Evolutionary conservation across 2,329 filamentous ascomycete genomes (phyloP), one percentile per base, ranked within the genome.

Genomic region (Ambrosiella cleistominuta): DNA sequence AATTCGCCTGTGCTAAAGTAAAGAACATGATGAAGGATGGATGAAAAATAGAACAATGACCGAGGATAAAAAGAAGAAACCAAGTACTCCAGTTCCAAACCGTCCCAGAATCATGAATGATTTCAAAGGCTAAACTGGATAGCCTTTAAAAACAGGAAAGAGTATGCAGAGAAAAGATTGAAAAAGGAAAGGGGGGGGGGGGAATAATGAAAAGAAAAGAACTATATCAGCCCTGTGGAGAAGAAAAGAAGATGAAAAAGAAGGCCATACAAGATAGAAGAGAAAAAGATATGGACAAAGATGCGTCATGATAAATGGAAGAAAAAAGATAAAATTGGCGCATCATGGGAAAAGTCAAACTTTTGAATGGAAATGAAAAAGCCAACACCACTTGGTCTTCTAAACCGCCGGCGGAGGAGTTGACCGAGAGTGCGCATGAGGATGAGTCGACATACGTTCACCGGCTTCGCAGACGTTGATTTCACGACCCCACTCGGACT

Each of bases 401-500:
- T 27, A 27, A 3, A 27, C 27, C 27, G 27, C 27, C 3, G 27
- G 27, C 27, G 27, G 27, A 27, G n/a, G n/a, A 17, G 1, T 13
- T 47, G 44, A 15, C 44, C 44, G 44, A 17, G 44, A 17, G 8
- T 17, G 7, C n/a, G 44, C 2, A 63, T 71, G 27, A 27, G 27
- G 27, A 27, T 2, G 27, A 27, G 27, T 27, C 2, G 27, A 27
- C 78, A 96, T 93, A 93, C 76, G 97, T 72, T 97, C 88, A 64
- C 91, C 93, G 61, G 93, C 91, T 71, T 90, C 93, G 75, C 93
- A 98, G 60, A 97, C 79, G 72, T 90, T 95, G 71, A 97, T 96
- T 71, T 96, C 91, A 64, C 93, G 87, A 64, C 93, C 89, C 93
- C 93, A 98, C 74, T 98, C 93, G 3, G 91, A 97, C 71, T 95